These are phyloP conservation scores for Cyamopsis tetragonoloba DNA, from an alignment of 306 rosid species.

Conservation along the genomic window DNA sequence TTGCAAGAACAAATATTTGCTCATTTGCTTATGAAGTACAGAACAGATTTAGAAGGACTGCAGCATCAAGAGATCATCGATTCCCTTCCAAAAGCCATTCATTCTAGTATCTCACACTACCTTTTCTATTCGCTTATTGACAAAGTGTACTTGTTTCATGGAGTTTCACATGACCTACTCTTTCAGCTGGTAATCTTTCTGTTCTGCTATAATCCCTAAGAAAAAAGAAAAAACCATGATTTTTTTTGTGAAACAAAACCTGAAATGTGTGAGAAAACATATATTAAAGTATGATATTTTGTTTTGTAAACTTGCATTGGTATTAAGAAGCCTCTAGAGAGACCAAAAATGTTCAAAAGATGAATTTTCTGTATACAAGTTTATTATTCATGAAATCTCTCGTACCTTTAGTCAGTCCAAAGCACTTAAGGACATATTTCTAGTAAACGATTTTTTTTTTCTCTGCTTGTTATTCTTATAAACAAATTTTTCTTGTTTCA, in stretches of 20 bases:
- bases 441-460: too few relatives aligned
- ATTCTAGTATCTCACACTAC: conserved; percentile 57
- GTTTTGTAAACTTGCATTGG: background rate
- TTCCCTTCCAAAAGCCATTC: conserved; percentile 83
- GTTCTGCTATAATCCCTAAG: background rate
- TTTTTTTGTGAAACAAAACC: background rate
- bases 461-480: too few relatives aligned
- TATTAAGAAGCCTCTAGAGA: background rate
- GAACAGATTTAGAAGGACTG: conserved; percentile 70
- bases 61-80: conserved; percentile 76
- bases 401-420: too few relatives aligned
- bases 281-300: background rate
- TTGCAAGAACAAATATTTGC: conserved; percentile 73
- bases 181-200: conserved; percentile 68
- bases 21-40: conserved; percentile 67
- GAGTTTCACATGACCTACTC: conserved; percentile 71
- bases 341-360: background rate
- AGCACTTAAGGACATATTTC: too few relatives aligned
- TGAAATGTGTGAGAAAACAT: background rate
- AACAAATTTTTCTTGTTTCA: too few relatives aligned
- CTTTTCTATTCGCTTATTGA: conserved; percentile 56
- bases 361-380: background rate
- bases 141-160: conserved; percentile 59
- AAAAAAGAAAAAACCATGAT: background rate
- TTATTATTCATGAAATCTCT: too few relatives aligned